Evolutionary conservation across 2,329 filamentous ascomycete genomes (phyloP).

Genomic region (Arthrinium phaeospermum): DNA sequence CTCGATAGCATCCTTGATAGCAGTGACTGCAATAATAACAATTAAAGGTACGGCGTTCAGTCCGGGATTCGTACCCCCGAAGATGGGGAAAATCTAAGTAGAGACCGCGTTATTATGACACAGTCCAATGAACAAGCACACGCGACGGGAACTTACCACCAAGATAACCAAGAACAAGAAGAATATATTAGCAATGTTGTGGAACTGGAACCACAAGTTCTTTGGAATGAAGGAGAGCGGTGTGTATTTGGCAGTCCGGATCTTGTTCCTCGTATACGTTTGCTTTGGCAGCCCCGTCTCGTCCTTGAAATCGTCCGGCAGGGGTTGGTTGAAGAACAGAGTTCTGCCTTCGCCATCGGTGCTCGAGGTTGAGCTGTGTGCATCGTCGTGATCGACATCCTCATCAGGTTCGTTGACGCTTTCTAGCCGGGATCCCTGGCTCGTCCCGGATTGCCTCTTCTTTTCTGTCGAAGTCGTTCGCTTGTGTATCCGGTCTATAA

Average conservation of each 20-base stretch:
- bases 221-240: slow-evolving; percentile 94
- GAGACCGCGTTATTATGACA: slow-evolving; percentile 7
- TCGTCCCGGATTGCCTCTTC: slow-evolving; percentile 58
- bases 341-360: slow-evolving; percentile 52
- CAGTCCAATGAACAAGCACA: slow-evolving; percentile 32
- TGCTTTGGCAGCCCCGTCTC: slow-evolving; percentile 77
- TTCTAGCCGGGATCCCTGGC: slow-evolving; percentile 38
- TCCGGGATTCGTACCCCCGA: slow-evolving; percentile 88
- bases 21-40: slow-evolving; percentile 86
- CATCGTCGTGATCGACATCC: slow-evolving; percentile 41
- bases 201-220: slow-evolving; percentile 97
- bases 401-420: slow-evolving; percentile 35
- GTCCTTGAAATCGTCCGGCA: slow-evolving; percentile 77
- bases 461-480: slow-evolving; percentile 69
- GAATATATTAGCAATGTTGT: slow-evolving; percentile 98
- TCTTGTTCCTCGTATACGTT: slow-evolving; percentile 89
- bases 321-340: slow-evolving; percentile 84
- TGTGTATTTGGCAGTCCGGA: slow-evolving; percentile 97
- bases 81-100: slow-evolving; percentile 89
- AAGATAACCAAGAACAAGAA: slow-evolving; percentile 97
- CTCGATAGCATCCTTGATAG: slow-evolving; percentile 93
- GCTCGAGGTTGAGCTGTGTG: slow-evolving; percentile 41
- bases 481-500: slow-evolving; percentile 77
- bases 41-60: slow-evolving; percentile 91
- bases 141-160: slow-evolving; percentile 67